These are phyloP conservation scores for Hemileia vastatrix DNA, from an alignment of 1,284 basidiomycete species.

Conservation along the genomic window DNA sequence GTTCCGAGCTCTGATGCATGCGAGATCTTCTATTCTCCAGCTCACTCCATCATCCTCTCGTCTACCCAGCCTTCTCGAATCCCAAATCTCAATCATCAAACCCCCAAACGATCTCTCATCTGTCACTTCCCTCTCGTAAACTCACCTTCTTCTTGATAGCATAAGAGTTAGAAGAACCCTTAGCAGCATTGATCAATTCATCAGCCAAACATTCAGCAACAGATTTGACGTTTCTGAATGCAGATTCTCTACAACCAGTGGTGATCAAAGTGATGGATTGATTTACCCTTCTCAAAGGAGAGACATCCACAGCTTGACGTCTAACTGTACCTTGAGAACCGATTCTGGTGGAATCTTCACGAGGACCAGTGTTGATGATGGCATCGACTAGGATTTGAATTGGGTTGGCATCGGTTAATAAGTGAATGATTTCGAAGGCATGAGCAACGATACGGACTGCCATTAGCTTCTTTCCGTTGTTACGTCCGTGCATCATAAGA, in stretches of 20 bases:
- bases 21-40: no score
- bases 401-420: slow-evolving; percentile 99
- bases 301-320: slow-evolving; percentile 99
- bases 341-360: slow-evolving; percentile 99
- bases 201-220: slow-evolving; percentile 89
- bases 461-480: slow-evolving; percentile 99
- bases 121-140: not conserved
- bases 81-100: no score
- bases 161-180: slow-evolving; percentile 99
- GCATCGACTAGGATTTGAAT: slow-evolving; percentile 98
- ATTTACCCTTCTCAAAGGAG: slow-evolving; percentile 94
- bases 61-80: no score
- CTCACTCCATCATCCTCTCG: no score
- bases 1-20: no score
- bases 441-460: slow-evolving; percentile 99
- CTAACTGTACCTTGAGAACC: slow-evolving; percentile 99
- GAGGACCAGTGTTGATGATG: slow-evolving; percentile 98
- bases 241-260: slow-evolving; percentile 93
- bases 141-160: slow-evolving; percentile 80
- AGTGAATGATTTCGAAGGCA: slow-evolving; percentile 99
- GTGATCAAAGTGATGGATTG: slow-evolving; percentile 92
- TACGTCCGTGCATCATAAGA: slow-evolving; percentile 99
- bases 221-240: slow-evolving; percentile 99
- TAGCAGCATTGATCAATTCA: slow-evolving; percentile 99
- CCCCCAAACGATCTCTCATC: no score